Percentiles rank a stretch among this genome's conserved stretches.
Evolutionary conservation across 2,329 filamentous ascomycete genomes (phyloP).

Genomic region (Cercospora citrullina): DNA sequence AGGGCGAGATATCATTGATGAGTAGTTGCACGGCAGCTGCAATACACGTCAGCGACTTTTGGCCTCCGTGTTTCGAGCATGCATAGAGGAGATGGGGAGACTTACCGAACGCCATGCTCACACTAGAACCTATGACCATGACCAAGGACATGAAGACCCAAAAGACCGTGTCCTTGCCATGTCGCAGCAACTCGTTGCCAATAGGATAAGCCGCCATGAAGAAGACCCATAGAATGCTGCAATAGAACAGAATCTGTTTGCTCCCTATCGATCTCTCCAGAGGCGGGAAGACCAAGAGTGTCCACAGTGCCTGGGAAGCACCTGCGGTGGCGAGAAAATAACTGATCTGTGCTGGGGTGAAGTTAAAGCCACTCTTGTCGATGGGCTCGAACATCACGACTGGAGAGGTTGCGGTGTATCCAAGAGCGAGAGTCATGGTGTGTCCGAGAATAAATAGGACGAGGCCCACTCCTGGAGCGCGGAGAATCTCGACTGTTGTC

Average conservation of each 20-base stretch:
- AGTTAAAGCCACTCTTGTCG: slow-evolving; percentile 63
- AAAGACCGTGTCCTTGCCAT: slow-evolving; percentile 52
- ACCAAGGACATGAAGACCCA: slow-evolving; percentile 54
- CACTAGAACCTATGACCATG: slow-evolving; percentile 60
- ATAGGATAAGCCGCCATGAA: slow-evolving; percentile 60
- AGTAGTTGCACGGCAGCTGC: slow-evolving; percentile 66
- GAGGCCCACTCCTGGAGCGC: slow-evolving; percentile 62
- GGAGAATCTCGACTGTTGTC: slow-evolving; percentile 58
- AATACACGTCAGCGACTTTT: neutral
- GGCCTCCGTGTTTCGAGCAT: neutral
- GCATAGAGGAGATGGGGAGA: slow-evolving; percentile 1
- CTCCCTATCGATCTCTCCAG: slow-evolving; percentile 68
- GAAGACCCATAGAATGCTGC: slow-evolving; percentile 61
- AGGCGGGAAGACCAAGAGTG: slow-evolving; percentile 67
- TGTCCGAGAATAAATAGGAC: slow-evolving; percentile 68
- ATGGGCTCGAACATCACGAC: slow-evolving; percentile 68
- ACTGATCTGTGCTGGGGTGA: slow-evolving; percentile 64
- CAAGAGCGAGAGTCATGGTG: slow-evolving; percentile 67
- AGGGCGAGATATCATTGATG: slow-evolving; percentile 72
- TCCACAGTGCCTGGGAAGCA: slow-evolving; percentile 67
- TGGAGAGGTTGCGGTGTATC: slow-evolving; percentile 69
- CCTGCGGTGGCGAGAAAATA: slow-evolving; percentile 65
- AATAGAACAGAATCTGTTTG: slow-evolving; percentile 61
- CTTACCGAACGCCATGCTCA: slow-evolving; percentile 67
- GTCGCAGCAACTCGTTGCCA: slow-evolving; percentile 58